Conservation (phyloP, 23 red algal species). For the Chondrus crispus region DNA sequence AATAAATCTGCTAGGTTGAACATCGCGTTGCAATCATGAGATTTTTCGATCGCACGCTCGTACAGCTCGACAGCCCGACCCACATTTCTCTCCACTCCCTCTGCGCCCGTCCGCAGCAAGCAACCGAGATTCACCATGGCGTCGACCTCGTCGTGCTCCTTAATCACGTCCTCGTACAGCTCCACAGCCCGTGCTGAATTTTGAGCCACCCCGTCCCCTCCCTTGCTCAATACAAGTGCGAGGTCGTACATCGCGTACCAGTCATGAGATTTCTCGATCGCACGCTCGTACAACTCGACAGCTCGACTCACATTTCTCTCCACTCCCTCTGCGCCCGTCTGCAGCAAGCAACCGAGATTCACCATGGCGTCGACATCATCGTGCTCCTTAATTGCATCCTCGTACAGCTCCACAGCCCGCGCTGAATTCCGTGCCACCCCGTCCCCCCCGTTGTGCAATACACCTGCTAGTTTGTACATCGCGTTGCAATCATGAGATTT, state of each 20-base stretch:
- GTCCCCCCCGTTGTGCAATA: conserved; percentile 21
- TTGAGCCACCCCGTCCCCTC: neutral
- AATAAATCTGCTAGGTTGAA: conserved; percentile 9
- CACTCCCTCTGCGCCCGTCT: conserved; percentile 10
- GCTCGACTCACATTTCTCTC: neutral
- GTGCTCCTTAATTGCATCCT: neutral
- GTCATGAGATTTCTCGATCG: neutral
- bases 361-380: neutral
- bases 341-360: neutral
- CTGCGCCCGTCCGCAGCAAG: neutral
- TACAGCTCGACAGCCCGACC: neutral
- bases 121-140: conserved; percentile 9
- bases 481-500: neutral
- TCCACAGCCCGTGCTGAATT: neutral
- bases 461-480: neutral
- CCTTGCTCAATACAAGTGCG: neutral
- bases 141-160: neutral
- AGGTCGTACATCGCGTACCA: conserved; percentile 23
- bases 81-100: neutral
- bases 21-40: neutral
- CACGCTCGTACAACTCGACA: conserved; percentile 1
- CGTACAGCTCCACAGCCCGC: neutral
- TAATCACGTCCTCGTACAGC: conserved; percentile 9
- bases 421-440: neutral
- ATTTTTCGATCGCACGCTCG: neutral